Evolutionary conservation across 306 rosid species (phyloP).

Genomic region (Lathyrus tuberosus): DNA sequence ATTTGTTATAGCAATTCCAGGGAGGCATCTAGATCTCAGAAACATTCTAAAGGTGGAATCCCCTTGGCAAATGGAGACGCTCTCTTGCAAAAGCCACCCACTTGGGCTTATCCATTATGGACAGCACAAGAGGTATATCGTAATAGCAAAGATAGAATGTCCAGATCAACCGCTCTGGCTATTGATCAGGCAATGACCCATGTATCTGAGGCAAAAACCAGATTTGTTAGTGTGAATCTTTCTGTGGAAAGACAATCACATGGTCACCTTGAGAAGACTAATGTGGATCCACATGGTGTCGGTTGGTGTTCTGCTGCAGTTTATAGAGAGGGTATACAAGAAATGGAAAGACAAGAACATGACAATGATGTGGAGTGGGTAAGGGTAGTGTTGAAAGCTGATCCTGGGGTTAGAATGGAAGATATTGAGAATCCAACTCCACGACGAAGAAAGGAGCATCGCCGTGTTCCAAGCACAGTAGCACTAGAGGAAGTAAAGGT

Average conservation of each 20-base stretch:
- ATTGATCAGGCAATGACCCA: conserved; percentile 95
- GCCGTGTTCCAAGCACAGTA: conserved; percentile 92
- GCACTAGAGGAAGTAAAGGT: conserved; percentile 97
- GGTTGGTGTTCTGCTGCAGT: conserved; percentile 37
- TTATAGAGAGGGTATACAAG: conserved; percentile 37
- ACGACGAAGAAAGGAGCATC: conserved; percentile 85
- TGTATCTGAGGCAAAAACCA: conserved; percentile 61
- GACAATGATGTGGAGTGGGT: conserved; percentile 70
- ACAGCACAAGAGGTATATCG: conserved; percentile 91
- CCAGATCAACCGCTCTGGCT: conserved; percentile 90
- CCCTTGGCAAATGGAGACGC: conserved; percentile 97
- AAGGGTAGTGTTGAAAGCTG: conserved; percentile 74
- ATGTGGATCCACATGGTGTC: conserved; percentile 40
- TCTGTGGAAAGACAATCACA: conserved; percentile 55
- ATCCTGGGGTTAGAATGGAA: conserved; percentile 81
- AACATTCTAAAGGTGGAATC: conserved; percentile 88
- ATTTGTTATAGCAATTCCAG: conserved; percentile 59
- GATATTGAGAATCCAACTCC: conserved; percentile 77
- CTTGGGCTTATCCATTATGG: conserved; percentile 98
- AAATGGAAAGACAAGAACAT: conserved; percentile 46
- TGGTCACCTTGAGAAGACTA: conserved; percentile 45
- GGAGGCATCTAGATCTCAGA: conserved; percentile 71
- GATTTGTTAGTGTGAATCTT: conserved; percentile 64
- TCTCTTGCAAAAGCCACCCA: conserved; percentile 82
- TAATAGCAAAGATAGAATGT: conserved; percentile 88